Evolutionary conservation across 106 monocot species (phyloP).

Genomic region (Platanthera guangdongensis): DNA sequence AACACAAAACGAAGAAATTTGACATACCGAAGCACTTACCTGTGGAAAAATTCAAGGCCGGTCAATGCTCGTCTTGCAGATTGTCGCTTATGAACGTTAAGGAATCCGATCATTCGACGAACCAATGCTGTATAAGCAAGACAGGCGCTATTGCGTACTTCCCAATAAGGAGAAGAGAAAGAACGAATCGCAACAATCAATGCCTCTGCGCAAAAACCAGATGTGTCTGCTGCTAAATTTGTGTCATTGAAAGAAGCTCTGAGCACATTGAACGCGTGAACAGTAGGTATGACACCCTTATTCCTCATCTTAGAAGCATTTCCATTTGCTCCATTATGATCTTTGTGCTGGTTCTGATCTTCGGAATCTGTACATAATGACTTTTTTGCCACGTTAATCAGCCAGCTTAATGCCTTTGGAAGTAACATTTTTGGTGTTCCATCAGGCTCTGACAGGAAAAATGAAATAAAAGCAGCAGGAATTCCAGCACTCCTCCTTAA

Average conservation of each 20-base stretch:
- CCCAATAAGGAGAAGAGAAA: conserved; percentile 95
- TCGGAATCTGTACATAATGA: conserved; percentile 19
- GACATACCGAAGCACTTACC: conserved; percentile 26
- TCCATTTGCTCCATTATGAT: conserved; percentile 8
- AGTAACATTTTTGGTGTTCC: conserved; percentile 91
- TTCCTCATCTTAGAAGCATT: conserved; percentile 57
- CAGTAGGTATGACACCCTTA: conserved; percentile 88
- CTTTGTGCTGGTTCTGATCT: conserved; percentile 4
- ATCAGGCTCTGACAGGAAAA: conserved; percentile 93
- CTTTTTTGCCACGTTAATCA: conserved; percentile 59
- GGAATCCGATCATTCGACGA: conserved; percentile 94
- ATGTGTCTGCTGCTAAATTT: conserved; percentile 84
- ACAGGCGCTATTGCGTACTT: conserved; percentile 86
- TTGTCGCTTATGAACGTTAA: conserved; percentile 79
- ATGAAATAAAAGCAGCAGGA: conserved; percentile 90
- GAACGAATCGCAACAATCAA: conserved; percentile 69
- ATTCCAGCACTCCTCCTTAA: conserved; percentile 96
- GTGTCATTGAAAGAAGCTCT: conserved; percentile 95
- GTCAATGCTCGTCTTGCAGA: conserved; percentile 71
- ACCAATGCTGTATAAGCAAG: conserved; percentile 89
- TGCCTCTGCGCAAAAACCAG: conserved; percentile 90
- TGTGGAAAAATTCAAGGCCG: conserved; percentile 91
- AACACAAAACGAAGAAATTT: neutral
- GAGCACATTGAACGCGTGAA: conserved; percentile 95
- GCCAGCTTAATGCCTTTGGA: conserved; percentile 64